Evolutionary conservation across 768 basidiomycete genomes (phyloP), one percentile per base, ranked within the genome.

Genomic region (Holtermanniella nyarrowii): DNA sequence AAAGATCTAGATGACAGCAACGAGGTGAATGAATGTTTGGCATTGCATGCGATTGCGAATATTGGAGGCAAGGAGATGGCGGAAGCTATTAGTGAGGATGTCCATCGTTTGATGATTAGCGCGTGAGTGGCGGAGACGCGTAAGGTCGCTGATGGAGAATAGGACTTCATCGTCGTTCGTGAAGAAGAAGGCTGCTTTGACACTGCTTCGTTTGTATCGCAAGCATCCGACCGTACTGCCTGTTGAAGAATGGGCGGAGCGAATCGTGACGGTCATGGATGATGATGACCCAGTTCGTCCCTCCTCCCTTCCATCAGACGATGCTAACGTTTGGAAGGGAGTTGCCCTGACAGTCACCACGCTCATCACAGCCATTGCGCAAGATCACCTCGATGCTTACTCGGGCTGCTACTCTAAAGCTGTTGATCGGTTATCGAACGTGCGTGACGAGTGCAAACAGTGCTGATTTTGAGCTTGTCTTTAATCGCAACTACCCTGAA

Each of bases 51-150:
- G 14, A 96, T 99, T 59, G 95, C 95, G 10, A 99, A 96, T 61
- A 87, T 99, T 21, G 95, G 95, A 43, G 87, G 91, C 40, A 86
- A 85, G 62, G 95, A 97, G 72, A 99, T 99, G 89, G 93, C 95
- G 5, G 95, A 99, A 68, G 85, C 90, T 5, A 77, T 99, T 42
- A 82, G 80, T 10, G 87, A 88, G 62, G 90, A 93, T 62, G 95
- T 99, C 1, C 93, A 97, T 72, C 80, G 91, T 44, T 74, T 95
- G 20, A 76, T 99, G 47, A 96, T 99, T 59, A 93, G 88, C 55
- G 88, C 88, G 93, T 96, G 66, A 62, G 77, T 71, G n/a, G 1
- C 16, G n/a, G 5, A n/a, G 31, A 25, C 13, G 44, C 22, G 42
- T 5, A 39, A 44, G 46, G 41, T 23, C 14, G 22, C 22, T 52